phyloP scores from a whole-genome alignment of 2,329 filamentous ascomycete genomes.

The Colletotrichum lini region DNA sequence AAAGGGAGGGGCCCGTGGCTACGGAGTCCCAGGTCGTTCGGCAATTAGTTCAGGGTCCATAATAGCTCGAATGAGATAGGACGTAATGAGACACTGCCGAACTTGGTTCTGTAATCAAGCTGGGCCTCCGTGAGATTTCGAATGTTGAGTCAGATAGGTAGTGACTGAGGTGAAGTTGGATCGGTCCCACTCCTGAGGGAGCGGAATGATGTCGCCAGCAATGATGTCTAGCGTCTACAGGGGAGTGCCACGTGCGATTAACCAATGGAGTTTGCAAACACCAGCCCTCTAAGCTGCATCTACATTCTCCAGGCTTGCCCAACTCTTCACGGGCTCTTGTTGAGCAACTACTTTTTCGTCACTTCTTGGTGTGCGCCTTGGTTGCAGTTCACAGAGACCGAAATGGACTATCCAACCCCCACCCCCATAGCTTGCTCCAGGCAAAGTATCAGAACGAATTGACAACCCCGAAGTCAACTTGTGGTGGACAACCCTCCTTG shows the following conservation, averaged over 20 bases:
- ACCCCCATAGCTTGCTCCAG: too few relatives aligned
- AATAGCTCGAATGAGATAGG: background rate
- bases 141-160: background rate
- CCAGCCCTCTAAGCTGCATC: background rate
- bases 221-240: background rate
- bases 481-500: background rate
- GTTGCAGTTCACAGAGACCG: background rate
- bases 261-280: background rate
- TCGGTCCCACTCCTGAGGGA: background rate
- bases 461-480: background rate
- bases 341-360: background rate
- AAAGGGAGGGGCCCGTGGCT: background rate
- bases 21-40: background rate
- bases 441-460: too few relatives aligned
- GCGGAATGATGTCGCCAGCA: background rate
- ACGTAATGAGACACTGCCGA: background rate
- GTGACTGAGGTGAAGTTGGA: slow-evolving; percentile 6
- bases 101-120: too few relatives aligned
- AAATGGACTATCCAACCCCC: too few relatives aligned
- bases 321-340: background rate
- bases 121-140: background rate
- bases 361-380: background rate
- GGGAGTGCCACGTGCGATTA: background rate
- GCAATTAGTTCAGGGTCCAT: background rate
- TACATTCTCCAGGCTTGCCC: background rate